Percentiles rank a stretch among this genome's conserved stretches.
These are phyloP conservation scores for Cubamyces sp. DNA, from an alignment of 768 basidiomycete species.

Conservation along the genomic window DNA sequence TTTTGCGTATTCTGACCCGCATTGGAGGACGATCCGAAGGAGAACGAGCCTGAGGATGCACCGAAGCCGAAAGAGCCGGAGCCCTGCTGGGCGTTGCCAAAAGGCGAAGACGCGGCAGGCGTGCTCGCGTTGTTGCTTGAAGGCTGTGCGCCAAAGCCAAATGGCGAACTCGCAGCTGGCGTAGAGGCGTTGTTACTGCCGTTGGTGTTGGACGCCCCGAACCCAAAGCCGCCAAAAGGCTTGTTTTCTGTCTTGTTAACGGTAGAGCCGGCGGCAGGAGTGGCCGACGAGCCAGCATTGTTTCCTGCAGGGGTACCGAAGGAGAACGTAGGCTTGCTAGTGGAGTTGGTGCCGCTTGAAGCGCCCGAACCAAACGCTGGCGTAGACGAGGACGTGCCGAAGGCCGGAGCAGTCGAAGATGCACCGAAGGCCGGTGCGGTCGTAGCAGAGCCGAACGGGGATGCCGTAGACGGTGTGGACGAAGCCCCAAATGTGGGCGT, in stretches of 20 bases:
- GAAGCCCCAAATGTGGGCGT: not conserved
- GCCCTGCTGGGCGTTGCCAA: conserved; percentile 10
- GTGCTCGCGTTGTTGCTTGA: conserved; percentile 6
- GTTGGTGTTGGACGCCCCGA: conserved; percentile 14
- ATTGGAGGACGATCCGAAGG: conserved; percentile 16
- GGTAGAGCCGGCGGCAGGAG: not conserved
- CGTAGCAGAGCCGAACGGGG: conserved; percentile 5
- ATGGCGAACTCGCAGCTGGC: conserved; percentile 5
- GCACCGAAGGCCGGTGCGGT: not conserved
- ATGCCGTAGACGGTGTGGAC: not conserved
- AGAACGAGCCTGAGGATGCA: conserved; percentile 6
- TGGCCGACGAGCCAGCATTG: not conserved
- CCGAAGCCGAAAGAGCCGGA: conserved; percentile 20
- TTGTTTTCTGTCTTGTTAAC: conserved; percentile 8
- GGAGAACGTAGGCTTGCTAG: conserved; percentile 22
- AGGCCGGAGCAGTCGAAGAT: conserved; percentile 21
- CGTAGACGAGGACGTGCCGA: conserved; percentile 26
- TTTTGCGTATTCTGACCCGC: conserved; percentile 26
- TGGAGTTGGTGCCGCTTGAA: not conserved
- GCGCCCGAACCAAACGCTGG: conserved; percentile 21
- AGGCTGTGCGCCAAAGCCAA: conserved; percentile 14
- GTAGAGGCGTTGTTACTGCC: conserved; percentile 5
- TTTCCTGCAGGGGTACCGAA: conserved; percentile 15
- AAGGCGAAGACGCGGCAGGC: conserved; percentile 17
- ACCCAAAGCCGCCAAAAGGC: conserved; percentile 21